Conservation (phyloP, 352 stramenopile genomes). For the Detonula confervacea region DNA sequence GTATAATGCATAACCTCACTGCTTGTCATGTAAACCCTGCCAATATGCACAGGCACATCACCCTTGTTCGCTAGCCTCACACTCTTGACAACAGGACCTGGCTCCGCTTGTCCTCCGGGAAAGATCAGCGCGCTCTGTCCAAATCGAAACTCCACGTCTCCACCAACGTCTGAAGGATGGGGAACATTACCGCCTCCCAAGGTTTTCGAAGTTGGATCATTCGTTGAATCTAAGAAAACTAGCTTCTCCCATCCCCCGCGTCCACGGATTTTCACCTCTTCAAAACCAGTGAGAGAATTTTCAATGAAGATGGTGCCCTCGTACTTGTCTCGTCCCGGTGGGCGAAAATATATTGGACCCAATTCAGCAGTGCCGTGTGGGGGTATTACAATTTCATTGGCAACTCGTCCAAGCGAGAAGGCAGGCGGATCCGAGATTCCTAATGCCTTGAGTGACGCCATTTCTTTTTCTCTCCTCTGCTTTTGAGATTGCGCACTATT, state of each 20-base stretch:
- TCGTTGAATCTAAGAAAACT: constrained; percentile 68
- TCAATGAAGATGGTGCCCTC: constrained; percentile 77
- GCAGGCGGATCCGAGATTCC: constrained; percentile 54
- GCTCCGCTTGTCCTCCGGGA: constrained; percentile 47
- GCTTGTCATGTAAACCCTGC: constrained; percentile 52
- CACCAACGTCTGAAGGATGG: constrained; percentile 62
- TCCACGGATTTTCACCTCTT: constrained; percentile 72
- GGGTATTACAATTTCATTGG: constrained; percentile 77
- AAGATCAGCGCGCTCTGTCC: constrained; percentile 76
- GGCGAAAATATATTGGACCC: constrained; percentile 82
- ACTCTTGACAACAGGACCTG: constrained; percentile 60
- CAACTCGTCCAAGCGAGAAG: constrained; percentile 71
- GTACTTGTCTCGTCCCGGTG: constrained; percentile 62
- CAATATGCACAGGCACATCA: constrained; percentile 63
- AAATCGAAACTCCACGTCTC: constrained; percentile 79
- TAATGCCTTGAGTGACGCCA: constrained; percentile 25
- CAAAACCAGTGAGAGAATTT: constrained; percentile 82
- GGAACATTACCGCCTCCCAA: no score
- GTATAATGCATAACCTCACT: constrained; percentile 65
- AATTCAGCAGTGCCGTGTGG: constrained; percentile 73
- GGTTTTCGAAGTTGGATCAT: no score
- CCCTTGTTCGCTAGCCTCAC: constrained; percentile 75
- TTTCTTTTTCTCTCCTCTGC: constrained; percentile 12
- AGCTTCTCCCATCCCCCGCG: constrained; percentile 71
- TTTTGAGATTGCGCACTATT: constrained; percentile 1